These are phyloP conservation scores for Lagenaria siceraria DNA, from an alignment of 306 rosid species.

Conservation along the genomic window DNA sequence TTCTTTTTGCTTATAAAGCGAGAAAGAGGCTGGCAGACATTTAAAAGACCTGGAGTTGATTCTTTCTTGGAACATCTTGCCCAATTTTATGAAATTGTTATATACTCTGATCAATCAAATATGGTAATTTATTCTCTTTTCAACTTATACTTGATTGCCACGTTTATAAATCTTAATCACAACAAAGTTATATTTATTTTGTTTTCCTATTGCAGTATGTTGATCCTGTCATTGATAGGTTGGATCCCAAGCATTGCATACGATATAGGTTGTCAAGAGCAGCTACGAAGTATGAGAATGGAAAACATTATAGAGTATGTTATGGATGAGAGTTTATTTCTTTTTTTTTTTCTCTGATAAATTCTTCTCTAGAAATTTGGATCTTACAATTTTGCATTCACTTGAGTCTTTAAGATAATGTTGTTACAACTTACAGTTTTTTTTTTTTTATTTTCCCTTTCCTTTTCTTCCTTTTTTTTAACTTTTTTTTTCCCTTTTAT, in stretches of 20 bases:
- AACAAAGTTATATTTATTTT: slow-evolving; percentile 3
- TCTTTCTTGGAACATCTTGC: slow-evolving; percentile 93
- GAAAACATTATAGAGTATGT: slow-evolving; percentile 85
- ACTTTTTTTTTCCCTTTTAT: too few species aligned
- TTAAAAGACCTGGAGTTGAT: slow-evolving; percentile 97
- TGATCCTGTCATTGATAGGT: slow-evolving; percentile 85
- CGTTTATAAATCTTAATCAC: neutral
- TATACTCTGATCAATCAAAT: slow-evolving; percentile 75
- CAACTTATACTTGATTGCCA: slow-evolving; percentile 5
- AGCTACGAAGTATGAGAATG: slow-evolving; percentile 84
- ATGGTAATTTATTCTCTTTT: slow-evolving; percentile 41
- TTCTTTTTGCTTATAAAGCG: slow-evolving; percentile 44
- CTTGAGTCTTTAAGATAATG: neutral
- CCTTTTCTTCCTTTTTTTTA: too few species aligned
- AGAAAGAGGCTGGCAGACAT: slow-evolving; percentile 94
- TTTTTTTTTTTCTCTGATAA: neutral
- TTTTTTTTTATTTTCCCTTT: neutral
- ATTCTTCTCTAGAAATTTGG: neutral
- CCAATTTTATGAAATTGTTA: slow-evolving; percentile 71
- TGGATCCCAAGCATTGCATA: slow-evolving; percentile 78
- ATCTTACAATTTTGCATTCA: neutral
- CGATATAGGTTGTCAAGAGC: slow-evolving; percentile 74
- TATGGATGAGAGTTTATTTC: neutral
- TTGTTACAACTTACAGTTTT: too few species aligned
- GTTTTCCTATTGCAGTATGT: slow-evolving; percentile 53